Base-by-base conservation (phyloP, 1,284 basidiomycete genomes). In the Blastosporella zonata region DNA sequence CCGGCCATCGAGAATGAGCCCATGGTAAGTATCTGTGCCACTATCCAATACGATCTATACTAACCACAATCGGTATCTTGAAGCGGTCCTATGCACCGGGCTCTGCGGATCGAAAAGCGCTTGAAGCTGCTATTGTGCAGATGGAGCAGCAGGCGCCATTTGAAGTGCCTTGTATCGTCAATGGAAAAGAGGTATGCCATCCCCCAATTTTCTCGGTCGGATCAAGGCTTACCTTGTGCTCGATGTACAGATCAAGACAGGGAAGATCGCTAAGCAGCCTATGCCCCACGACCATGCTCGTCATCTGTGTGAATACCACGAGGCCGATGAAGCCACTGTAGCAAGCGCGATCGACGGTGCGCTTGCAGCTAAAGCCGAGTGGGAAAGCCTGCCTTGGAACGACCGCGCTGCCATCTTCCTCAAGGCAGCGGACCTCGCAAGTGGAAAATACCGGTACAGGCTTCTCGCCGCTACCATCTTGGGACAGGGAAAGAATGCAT, bases 401-500 rank as follows among this genome's bases (percentile, higher is more conserved):
- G 97, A 99, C 70, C 83, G 93, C 42, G 95, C 97, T 5, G 92
- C 96, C 48, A 97, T 99, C 72, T 98, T 98, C 77, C 78, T 99
- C 60, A 97, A 97, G 70, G 93, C 94, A 2, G 94, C 94, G 28
- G 96, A 99, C 67, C 82, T 99, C 49, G 82, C 95, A 53, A 86
- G 90, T 59, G 87, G 87, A 54, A 98, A 98, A 78, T 97, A 97
- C 69, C 79, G 95, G 62, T 94, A 92, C 75, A 87, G 90, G 72
- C 77, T 99, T 46, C 82, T 98, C 74, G 97, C 97, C 25, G 94
- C 96, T 25, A 98, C 96, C 40, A 97, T 99, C 75, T 78, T 99
- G 38, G 96, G 96, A 10, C 96, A 99, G 73, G 96, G 97, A 46
- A 99, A 99, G 82, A 99, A 98, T 67, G 87, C 82, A 9, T 99